Evolutionary conservation across 768 basidiomycete species (phyloP).

Genomic region (Podaxis sp.): DNA sequence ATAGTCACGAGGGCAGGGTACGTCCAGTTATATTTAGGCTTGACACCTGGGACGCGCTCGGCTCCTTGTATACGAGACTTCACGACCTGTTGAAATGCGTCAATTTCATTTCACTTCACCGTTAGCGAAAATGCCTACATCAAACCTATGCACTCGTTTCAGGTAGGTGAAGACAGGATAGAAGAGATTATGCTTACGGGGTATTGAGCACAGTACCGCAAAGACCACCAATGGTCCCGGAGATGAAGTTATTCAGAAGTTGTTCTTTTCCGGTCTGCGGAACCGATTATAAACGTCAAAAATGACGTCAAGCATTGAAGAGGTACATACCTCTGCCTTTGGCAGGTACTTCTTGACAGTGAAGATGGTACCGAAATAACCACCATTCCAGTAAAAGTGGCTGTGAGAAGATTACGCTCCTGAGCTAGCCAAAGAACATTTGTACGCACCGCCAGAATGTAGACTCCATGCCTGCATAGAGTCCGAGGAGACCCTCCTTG

Average conservation of each 20-base stretch:
- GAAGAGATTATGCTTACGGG: constrained; percentile 51
- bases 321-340: constrained; percentile 68
- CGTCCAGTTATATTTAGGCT: constrained; percentile 92
- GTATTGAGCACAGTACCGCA: constrained; percentile 91
- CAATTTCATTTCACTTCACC: not conserved
- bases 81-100: constrained; percentile 62
- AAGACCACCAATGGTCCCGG: constrained; percentile 88
- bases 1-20: constrained; percentile 86
- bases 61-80: constrained; percentile 93
- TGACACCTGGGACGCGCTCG: constrained; percentile 61
- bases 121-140: constrained; percentile 24
- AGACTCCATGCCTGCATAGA: constrained; percentile 95
- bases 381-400: constrained; percentile 91
- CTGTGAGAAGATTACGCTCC: constrained; percentile 32
- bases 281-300: not conserved
- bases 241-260: constrained; percentile 89
- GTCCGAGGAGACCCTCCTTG: constrained; percentile 78
- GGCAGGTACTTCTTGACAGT: constrained; percentile 80
- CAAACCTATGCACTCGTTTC: constrained; percentile 26
- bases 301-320: not conserved
- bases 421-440: constrained; percentile 9
- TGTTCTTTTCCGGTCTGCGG: constrained; percentile 61
- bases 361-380: constrained; percentile 93
- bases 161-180: not conserved
- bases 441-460: constrained; percentile 90